Base-by-base conservation (phyloP, 257 asterid genomes). In the Forsythia viridissima region DNA sequence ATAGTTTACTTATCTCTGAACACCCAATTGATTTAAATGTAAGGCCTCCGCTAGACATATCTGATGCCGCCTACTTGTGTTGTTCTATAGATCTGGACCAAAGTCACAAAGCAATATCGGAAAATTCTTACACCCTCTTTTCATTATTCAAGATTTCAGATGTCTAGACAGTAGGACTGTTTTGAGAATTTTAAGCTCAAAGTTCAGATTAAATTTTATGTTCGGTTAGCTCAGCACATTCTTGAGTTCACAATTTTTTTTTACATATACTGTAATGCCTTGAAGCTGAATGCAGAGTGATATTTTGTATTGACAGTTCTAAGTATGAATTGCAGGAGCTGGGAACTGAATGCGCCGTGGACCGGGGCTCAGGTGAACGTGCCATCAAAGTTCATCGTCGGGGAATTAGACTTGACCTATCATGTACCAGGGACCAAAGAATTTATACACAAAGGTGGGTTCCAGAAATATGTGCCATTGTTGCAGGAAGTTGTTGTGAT, bases 331-430 rank as follows among this genome's bases (percentile, higher is more conserved):
- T 84, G 80, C 90, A 92, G 96, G 81, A 85, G 3, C 79, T 88
- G 94, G 93, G 94, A 92, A 77, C 89, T 92, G 80, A 78, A 76
- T 8, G 91, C 92, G 4, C 87, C 92, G n/a, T 92, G 97, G 94
- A 5, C 85, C 1, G 92, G 90, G 48, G 93, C 91, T 73, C 82
- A 80, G 71, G 87, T 92, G 11, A 82, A 77, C 37, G 97, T 90
- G 36, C 94, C 97, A 0, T 8, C 86, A 20, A 92, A 92, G 90
- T 90, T 84, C 42, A 78, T 92, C 3, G 80, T 85, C 0, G 97
- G 97, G 55, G 97, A 92, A 13, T 37, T 87, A 0, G 97, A 92
- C 86, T 75, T 88, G 20, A 40, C 44, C 43, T 89, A 91, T 82
- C 92, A 91, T 66, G 40, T 83, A 30, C 91, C 87, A 0, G 90